Conservation (phyloP, 1,284 basidiomycete species). For the Cutaneotrichosporon sp. region DNA sequence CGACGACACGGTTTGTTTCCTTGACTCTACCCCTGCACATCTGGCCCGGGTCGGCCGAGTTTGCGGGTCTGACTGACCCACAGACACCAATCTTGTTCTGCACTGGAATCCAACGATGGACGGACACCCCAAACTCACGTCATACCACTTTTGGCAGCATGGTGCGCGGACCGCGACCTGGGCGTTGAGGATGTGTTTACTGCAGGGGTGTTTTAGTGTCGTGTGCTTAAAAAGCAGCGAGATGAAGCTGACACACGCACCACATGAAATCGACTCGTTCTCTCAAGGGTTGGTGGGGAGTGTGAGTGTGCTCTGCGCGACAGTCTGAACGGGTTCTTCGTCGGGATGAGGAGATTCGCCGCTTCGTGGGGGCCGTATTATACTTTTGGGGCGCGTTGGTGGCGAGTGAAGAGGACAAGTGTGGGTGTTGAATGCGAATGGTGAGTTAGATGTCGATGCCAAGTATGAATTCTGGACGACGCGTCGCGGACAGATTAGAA, state of each 20-base stretch:
- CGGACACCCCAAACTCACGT: slow-evolving; percentile 49
- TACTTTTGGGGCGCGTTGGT: neutral
- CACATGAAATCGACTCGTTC: neutral
- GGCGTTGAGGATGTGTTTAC: slow-evolving; percentile 88
- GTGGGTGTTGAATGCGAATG: neutral
- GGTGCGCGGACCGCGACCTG: slow-evolving; percentile 90
- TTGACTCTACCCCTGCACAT: too few species aligned
- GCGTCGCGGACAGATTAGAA: too few species aligned
- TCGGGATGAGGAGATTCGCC: neutral
- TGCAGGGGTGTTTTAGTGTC: slow-evolving; percentile 45
- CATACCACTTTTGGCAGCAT: slow-evolving; percentile 92
- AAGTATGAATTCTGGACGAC: too few species aligned
- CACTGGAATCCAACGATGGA: too few species aligned
- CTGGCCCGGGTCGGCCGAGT: too few species aligned
- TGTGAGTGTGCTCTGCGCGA: too few species aligned
- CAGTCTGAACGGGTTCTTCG: neutral
- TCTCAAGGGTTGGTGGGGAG: too few species aligned
- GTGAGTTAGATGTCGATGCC: neutral
- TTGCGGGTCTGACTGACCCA: too few species aligned
- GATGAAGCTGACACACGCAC: neutral
- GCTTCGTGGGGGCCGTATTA: too few species aligned
- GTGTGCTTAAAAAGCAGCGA: neutral
- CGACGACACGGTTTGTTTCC: too few species aligned
- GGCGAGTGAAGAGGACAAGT: neutral
- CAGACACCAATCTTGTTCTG: too few species aligned